Base-by-base conservation (phyloP, 75 land plant genomes). In the Azolla pinnata region DNA sequence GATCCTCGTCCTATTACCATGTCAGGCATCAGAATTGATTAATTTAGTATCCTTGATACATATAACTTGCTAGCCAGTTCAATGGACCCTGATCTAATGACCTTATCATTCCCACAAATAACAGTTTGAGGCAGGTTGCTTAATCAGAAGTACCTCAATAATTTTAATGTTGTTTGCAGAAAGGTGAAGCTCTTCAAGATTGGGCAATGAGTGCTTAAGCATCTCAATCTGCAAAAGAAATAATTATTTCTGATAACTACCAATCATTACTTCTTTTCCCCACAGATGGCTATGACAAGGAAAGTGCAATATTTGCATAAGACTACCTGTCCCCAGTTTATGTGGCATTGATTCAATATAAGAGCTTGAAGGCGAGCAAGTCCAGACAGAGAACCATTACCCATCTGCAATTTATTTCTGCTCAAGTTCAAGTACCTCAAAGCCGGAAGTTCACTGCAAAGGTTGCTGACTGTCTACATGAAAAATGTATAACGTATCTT, bases 281-380 rank as follows among this genome's bases (percentile, higher is more conserved):
- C n/a, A n/a, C n/a, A n/a, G n/a, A n/a, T n/a, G n/a, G n/a, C n/a
- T n/a, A n/a, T n/a, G n/a, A n/a, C n/a, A n/a, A n/a, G n/a, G n/a
- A n/a, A n/a, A n/a, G n/a, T n/a, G n/a, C n/a, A n/a, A n/a, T n/a
- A n/a, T n/a, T n/a, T n/a, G n/a, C n/a, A n/a, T n/a, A n/a, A n/a
- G n/a, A n/a, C n/a, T 56, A 84, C 97, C 86, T 86, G 79, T 20
- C 63, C 32, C 93, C 93, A 91, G 33, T 59, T 68, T 56, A 91
- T 61, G 31, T 68, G 67, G 57, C 88, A 82, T 57, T 77, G 55
- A 66, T 87, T 91, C 34, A 91, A 70, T 33, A 87, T 86, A 62
- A 91, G 66, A 56, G 75, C 56, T 8, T 68, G 75, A n/a, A 92
- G 60, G 63, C 67, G 75, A 21, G 32, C 51, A 62, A 76, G 48